Percentiles rank a stretch among this genome's conserved stretches.
Conservation (phyloP, 352 stramenopile genomes). For the Globisporangium ultimum region DNA sequence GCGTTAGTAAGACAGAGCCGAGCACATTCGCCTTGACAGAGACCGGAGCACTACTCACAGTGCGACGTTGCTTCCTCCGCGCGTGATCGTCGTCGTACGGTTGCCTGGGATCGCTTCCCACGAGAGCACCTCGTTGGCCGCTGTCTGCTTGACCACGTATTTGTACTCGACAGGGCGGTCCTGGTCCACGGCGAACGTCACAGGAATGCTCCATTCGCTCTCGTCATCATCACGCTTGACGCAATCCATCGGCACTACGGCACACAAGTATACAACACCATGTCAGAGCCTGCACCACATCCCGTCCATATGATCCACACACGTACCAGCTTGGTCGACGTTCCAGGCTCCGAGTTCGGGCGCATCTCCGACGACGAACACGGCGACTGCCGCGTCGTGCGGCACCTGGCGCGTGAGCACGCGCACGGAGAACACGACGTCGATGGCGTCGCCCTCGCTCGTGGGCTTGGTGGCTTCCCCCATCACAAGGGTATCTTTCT, state of each 20-base stretch:
- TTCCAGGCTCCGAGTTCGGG: conserved; percentile 65
- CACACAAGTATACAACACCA: conserved; percentile 2
- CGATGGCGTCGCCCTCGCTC: not conserved
- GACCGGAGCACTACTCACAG: conserved; percentile 31
- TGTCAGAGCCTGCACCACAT: not conserved
- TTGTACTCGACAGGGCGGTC: conserved; percentile 68
- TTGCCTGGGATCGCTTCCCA: conserved; percentile 78
- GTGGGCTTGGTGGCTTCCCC: not conserved
- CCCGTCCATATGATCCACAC: not conserved
- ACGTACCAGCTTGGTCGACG: conserved; percentile 39
- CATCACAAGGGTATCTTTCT: not conserved
- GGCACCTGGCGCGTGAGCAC: conserved; percentile 21
- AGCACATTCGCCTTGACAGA: not conserved
- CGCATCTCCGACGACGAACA: conserved; percentile 54
- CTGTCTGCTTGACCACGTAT: conserved; percentile 52
- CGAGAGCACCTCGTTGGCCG: conserved; percentile 39
- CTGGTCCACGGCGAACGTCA: conserved; percentile 22
- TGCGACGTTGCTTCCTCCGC: conserved; percentile 38
- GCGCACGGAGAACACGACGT: conserved; percentile 37
- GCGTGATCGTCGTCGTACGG: conserved; percentile 45
- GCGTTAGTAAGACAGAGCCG: too few relatives aligned
- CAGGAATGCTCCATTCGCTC: conserved; percentile 32
- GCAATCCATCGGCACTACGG: conserved; percentile 45
- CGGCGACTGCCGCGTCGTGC: conserved; percentile 15
- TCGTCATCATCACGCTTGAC: conserved; percentile 23